Base-by-base conservation (phyloP, 2,329 filamentous ascomycete genomes). In the Colletotrichum salicis region DNA sequence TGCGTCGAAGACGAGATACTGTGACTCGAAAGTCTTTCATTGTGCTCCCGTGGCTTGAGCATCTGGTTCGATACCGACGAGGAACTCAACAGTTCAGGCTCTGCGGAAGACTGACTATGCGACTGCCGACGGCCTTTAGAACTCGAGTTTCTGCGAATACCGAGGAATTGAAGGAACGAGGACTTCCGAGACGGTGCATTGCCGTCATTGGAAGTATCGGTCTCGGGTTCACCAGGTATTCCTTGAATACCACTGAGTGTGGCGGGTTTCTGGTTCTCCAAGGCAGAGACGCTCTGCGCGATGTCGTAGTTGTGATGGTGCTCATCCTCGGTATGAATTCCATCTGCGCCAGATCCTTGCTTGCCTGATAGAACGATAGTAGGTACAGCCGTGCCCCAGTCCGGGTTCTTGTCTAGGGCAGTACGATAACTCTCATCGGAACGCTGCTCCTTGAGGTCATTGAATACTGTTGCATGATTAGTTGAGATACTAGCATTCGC, bases 191-290 rank as follows among this genome's bases (percentile, higher is more conserved):
- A 35, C 33, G 52, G 45, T 13, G 1, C 10, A n/a, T 35, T 11
- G 13, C 29, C 29, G 15, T 22, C 8, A 6, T 24, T 35, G 19
- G n/a, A 37, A n/a, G 6, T 3, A 22, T 6, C 35, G 54, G n/a
- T 35, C n/a, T 59, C 15, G 22, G 29, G 12, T 5, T 76, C 74
- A 19, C 80, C 75, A 61, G 85, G 81, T 5, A 84, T 79, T 70
- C 87, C 84, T 11, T 75, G 79, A 74, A 86, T 86, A 24, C 79
- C 83, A 73, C 82, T 85, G 57, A 29, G 19, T 15, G 1, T 82
- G 69, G 12, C 76, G 78, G n/a, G 72, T 64, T 2, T 76, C 76
- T 2, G 75, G 76, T 45, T 79, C 79, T 33, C 77, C 80, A 3
- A 77, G 78, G 15, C 79, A 59, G 2, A 81, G 68, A 5, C 78